These are phyloP conservation scores for Globisporangium okanoganense DNA, from an alignment of 352 stramenopile genomes.

Conservation along the genomic window DNA sequence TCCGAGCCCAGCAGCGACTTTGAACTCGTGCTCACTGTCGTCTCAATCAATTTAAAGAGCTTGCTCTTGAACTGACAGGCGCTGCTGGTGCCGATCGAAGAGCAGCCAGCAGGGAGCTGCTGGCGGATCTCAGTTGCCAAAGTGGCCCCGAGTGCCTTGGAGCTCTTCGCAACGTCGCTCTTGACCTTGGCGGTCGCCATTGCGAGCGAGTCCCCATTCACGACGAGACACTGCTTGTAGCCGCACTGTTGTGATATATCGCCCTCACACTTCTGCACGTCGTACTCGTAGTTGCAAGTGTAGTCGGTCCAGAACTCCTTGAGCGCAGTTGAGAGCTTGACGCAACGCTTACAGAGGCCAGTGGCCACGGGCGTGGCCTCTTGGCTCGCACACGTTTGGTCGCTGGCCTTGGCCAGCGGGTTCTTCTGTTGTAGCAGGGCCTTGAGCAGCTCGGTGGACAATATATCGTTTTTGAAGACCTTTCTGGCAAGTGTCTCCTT, in stretches of 20 bases:
- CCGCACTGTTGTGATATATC: conserved; percentile 27
- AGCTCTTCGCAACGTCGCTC: conserved; percentile 18
- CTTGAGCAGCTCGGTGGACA: conserved; percentile 21
- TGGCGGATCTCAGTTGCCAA: conserved; percentile 55
- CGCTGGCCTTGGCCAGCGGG: conserved; percentile 21
- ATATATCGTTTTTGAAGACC: conserved; percentile 24
- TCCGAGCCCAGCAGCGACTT: conserved; percentile 11
- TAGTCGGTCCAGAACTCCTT: conserved; percentile 66
- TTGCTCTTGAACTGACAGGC: conserved; percentile 31
- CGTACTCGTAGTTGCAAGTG: conserved; percentile 53
- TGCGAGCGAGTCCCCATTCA: conserved; percentile 40
- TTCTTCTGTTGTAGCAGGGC: conserved; percentile 24
- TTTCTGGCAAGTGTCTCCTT: conserved; percentile 15
- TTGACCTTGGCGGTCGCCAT: conserved; percentile 26
- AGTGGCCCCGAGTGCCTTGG: conserved; percentile 36
- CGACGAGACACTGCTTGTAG: conserved; percentile 52
- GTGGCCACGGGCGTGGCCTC: conserved; percentile 19
- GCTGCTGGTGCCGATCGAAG: conserved; percentile 23
- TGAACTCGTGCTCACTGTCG: conserved; percentile 22
- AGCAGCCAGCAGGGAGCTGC: conserved; percentile 32
- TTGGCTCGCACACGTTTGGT: conserved; percentile 18
- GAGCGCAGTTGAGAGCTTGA: conserved; percentile 39
- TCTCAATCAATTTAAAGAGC: conserved; percentile 36
- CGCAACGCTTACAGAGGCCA: conserved; percentile 43
- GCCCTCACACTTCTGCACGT: conserved; percentile 37